Percentiles rank a stretch among this genome's conserved stretches.
phyloP scores from a whole-genome alignment of 345 rosid species.

The Citrus inodora region DNA sequence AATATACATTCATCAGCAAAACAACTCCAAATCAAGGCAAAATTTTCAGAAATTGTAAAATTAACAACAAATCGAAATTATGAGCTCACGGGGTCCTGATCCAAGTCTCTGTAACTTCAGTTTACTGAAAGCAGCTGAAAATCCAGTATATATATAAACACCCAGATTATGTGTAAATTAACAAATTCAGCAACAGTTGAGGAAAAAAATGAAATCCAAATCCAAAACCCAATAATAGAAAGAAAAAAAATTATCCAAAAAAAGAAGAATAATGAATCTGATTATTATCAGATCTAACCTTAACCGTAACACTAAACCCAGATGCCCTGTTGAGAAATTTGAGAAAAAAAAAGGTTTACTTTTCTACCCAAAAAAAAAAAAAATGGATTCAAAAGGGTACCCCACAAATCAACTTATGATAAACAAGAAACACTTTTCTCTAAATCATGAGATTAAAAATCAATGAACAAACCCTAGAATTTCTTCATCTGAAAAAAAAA shows the following conservation, averaged over 20 bases:
- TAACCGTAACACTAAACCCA: conserved; percentile 28
- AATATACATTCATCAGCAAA: not conserved
- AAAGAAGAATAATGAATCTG: conserved; percentile 11
- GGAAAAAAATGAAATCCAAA: not conserved
- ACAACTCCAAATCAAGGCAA: not conserved
- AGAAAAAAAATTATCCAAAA: not conserved
- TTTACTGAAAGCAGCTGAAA: conserved; percentile 35
- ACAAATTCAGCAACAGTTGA: conserved; percentile 2
- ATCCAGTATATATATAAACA: conserved; percentile 30
- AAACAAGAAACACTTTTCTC: conserved; percentile 25
- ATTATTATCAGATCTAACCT: conserved; percentile 42
- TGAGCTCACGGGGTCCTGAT: conserved; percentile 36
- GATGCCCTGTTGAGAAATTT: conserved; percentile 15
- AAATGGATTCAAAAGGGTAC: conserved; percentile 15
- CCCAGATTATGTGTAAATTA: conserved; percentile 16
- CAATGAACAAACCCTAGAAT: conserved; percentile 16
- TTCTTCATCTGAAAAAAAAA: not conserved
- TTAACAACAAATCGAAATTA: not conserved
- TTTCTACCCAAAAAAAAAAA: conserved; percentile 11
- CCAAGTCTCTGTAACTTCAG: conserved; percentile 33
- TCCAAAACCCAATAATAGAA: conserved; percentile 15
- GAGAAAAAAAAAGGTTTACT: conserved; percentile 10
- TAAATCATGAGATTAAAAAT: conserved; percentile 16
- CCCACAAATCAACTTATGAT: conserved; percentile 34
- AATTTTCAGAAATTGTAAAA: conserved; percentile 15